Evolutionary conservation across 306 rosid genomes (phyloP).

Genomic region (Sicyos edulis): DNA sequence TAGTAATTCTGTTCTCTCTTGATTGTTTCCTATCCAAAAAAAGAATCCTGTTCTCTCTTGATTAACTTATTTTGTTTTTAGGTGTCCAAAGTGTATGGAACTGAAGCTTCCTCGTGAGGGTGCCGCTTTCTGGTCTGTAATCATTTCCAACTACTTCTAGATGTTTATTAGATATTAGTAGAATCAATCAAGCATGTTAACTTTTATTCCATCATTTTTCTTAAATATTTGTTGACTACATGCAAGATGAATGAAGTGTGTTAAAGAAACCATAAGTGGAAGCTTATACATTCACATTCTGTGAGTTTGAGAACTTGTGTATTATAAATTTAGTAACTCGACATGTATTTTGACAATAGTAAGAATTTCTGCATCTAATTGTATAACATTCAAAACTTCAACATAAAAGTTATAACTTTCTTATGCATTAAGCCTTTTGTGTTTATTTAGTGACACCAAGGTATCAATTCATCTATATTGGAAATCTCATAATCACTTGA

Average conservation of each 20-base stretch:
- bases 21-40: too few species aligned
- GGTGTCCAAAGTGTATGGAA: conserved; percentile 92
- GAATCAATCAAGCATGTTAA: not conserved
- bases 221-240: not conserved
- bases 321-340: not conserved
- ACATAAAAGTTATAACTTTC: not conserved
- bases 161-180: not conserved
- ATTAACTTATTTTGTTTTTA: conserved; percentile 15
- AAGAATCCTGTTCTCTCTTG: not conserved
- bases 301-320: not conserved
- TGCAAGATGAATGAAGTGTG: not conserved
- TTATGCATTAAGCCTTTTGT: not conserved
- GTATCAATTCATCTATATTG: not conserved
- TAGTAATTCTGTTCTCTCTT: not conserved
- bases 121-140: conserved; percentile 88
- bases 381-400: not conserved
- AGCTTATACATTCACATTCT: not conserved
- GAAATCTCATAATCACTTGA: not conserved
- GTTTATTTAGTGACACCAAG: not conserved
- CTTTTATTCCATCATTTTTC: not conserved
- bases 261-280: conserved; percentile 1
- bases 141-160: conserved; percentile 14
- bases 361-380: not conserved
- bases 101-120: conserved; percentile 85
- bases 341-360: not conserved